Conservation (phyloP, 192 early-diverging fungal genomes). For the Geranomyces michiganensis region DNA sequence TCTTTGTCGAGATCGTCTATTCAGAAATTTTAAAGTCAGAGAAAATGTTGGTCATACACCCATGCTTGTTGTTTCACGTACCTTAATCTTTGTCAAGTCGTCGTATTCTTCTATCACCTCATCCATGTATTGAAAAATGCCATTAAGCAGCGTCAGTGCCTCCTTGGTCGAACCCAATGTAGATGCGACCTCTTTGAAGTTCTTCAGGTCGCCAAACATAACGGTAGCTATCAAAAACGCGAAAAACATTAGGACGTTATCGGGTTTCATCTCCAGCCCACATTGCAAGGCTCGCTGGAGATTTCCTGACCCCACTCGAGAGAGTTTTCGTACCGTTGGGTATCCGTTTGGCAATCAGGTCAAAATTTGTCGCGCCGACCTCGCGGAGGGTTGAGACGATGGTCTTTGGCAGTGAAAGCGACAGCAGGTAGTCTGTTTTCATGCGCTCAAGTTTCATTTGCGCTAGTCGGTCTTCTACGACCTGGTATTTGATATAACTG, state of each 20-base stretch:
- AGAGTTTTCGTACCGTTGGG: conserved; percentile 29
- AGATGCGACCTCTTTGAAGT: conserved; percentile 48
- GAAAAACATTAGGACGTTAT: background rate
- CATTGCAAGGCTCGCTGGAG: background rate
- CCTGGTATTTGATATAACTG: conserved; percentile 48
- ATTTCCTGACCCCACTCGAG: background rate
- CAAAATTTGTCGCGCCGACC: conserved; percentile 44
- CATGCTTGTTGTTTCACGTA: conserved; percentile 3
- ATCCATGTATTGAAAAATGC: conserved; percentile 52
- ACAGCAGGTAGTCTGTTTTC: conserved; percentile 53
- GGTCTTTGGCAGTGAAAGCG: conserved; percentile 45
- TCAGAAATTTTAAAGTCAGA: background rate
- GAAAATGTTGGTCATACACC: background rate
- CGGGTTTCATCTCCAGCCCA: background rate
- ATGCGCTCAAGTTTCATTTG: conserved; percentile 39
- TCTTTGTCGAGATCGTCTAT: conserved; percentile 53
- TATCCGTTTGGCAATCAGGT: conserved; percentile 50
- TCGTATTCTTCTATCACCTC: conserved; percentile 34
- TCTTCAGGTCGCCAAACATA: conserved; percentile 56
- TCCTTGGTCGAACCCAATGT: conserved; percentile 43
- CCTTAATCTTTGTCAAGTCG: conserved; percentile 49
- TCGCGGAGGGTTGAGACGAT: conserved; percentile 51
- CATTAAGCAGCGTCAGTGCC: conserved; percentile 45
- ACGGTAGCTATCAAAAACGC: conserved; percentile 40
- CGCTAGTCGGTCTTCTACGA: conserved; percentile 43